These are phyloP conservation scores for Xylaria multiplex DNA, from an alignment of 2,329 filamentous ascomycete species.

Conservation along the genomic window DNA sequence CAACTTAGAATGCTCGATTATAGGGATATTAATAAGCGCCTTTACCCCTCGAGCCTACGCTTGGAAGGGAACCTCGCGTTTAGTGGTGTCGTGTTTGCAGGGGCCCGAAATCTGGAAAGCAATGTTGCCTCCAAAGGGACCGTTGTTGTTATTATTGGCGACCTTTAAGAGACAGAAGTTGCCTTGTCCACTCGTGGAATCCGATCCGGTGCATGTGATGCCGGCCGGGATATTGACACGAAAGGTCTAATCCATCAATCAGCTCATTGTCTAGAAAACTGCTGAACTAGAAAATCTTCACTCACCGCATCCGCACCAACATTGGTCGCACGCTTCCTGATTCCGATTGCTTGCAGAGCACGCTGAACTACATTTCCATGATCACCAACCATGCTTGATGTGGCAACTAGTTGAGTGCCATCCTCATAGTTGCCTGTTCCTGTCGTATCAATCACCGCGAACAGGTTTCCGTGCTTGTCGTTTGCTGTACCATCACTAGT, in stretches of 20 bases:
- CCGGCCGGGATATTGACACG: slow-evolving; percentile 28
- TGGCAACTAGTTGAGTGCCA: slow-evolving; percentile 19
- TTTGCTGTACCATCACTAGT: slow-evolving; percentile 33
- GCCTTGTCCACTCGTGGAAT: slow-evolving; percentile 19
- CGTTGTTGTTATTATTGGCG: slow-evolving; percentile 31
- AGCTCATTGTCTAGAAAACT: background rate
- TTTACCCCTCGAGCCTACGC: background rate
- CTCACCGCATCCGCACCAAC: slow-evolving; percentile 31
- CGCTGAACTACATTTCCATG: slow-evolving; percentile 29
- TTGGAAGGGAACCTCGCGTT: slow-evolving; percentile 13
- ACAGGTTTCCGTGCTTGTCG: slow-evolving; percentile 23
- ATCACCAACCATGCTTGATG: slow-evolving; percentile 23
- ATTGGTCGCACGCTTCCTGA: slow-evolving; percentile 27
- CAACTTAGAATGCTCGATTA: background rate
- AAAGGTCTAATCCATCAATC: slow-evolving; percentile 13
- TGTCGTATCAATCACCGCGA: slow-evolving; percentile 27
- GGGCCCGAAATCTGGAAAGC: slow-evolving; percentile 25
- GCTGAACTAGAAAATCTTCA: background rate
- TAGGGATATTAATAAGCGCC: background rate
- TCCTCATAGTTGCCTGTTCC: slow-evolving; percentile 26
- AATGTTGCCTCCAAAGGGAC: slow-evolving; percentile 29
- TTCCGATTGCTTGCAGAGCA: slow-evolving; percentile 23
- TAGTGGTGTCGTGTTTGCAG: background rate
- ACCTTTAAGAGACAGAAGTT: slow-evolving; percentile 34
- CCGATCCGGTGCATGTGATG: slow-evolving; percentile 21